Evolutionary conservation across 2,329 filamentous ascomycete genomes (phyloP), one percentile per base, ranked within the genome.

Genomic region (Talaromyces sp.): DNA sequence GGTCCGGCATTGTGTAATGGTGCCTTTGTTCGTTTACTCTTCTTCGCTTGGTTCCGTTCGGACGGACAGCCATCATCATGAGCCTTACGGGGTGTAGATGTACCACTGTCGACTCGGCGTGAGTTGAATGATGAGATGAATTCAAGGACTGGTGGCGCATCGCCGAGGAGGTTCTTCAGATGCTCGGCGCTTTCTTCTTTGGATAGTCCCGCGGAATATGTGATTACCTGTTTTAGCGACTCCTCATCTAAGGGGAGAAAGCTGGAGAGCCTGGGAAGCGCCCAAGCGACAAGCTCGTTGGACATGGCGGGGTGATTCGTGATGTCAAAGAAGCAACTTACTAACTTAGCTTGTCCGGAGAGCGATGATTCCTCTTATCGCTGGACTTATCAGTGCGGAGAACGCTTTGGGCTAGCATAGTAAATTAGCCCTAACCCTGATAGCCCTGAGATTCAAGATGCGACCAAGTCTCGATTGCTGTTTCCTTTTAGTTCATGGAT

Each of bases 101-200:
- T 59, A 33, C 68, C 65, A 31, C 68, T 73, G 31, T 72, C 69
- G 54, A 70, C 73, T 60, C 83, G 77, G 57, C 83, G 84, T 2
- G 86, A 83, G 70, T 96, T 97, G 75, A 89, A 89, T 10, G 82
- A 82, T 21, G 85, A 80, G 60, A 89, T 89, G 68, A 89, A 89
- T 64, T 89, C 86, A 53, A 89, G 73, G 1, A 84, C 82, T 65
- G 88, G 85, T 1, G 91, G 84, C 6, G 89, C 91, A 71, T 96
- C 91, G 52, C 93, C 94, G 0, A 99, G 82, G 55, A 99, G 79
- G 68, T 94, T 91, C 71, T 86, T 88, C 61, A 99, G 87, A 73
- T 97, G 91, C 41, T 91, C 86, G 53, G 85, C 91, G 13, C 90
- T 89, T 63, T 88, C 89, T 53, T 85, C 76, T 68, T 88, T 91